A percentile compares a stretch with the other conserved stretches of the same genome.
Evolutionary conservation across 2,329 filamentous ascomycete species (phyloP).

Genomic region (Alternaria sp.): DNA sequence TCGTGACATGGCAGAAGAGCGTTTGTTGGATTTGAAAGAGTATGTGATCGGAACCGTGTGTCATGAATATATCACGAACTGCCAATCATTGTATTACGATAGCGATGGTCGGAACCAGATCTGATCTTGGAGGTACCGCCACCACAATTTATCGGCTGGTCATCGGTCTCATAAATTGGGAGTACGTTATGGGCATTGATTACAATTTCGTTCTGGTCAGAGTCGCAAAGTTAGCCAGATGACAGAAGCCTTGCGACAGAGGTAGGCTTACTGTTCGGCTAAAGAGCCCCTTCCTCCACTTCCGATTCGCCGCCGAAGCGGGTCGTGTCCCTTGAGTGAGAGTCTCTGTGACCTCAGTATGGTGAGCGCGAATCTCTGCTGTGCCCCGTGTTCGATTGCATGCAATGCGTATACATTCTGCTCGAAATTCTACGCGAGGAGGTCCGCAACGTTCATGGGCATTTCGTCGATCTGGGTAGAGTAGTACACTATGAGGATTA

Average conservation of each 20-base stretch:
- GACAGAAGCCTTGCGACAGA: background rate
- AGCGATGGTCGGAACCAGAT: background rate
- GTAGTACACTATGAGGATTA: constrained; percentile 75
- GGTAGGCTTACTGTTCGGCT: constrained; percentile 37
- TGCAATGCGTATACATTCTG: background rate
- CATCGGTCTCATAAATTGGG: background rate
- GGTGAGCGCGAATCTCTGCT: background rate
- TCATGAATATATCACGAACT: background rate
- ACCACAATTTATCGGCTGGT: background rate
- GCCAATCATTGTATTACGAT: background rate
- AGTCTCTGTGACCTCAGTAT: background rate
- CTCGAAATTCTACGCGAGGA: constrained; percentile 31
- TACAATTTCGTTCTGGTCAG: constrained; percentile 11
- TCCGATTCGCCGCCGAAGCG: constrained; percentile 25
- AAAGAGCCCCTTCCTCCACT: constrained; percentile 46
- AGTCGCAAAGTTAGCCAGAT: constrained; percentile 3
- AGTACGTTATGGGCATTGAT: constrained; percentile 5
- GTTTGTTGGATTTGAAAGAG: too few relatives aligned
- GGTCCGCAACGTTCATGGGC: constrained; percentile 80
- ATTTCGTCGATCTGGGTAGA: constrained; percentile 98
- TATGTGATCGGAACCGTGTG: background rate
- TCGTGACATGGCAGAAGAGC: background rate
- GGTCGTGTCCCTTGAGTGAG: constrained; percentile 11
- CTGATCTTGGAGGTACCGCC: background rate
- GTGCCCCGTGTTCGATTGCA: background rate